A percentile compares a stretch with the other conserved stretches of the same genome.
Evolutionary conservation across 805 yeast species (phyloP).

Genomic region (Yarrowia sp.): DNA sequence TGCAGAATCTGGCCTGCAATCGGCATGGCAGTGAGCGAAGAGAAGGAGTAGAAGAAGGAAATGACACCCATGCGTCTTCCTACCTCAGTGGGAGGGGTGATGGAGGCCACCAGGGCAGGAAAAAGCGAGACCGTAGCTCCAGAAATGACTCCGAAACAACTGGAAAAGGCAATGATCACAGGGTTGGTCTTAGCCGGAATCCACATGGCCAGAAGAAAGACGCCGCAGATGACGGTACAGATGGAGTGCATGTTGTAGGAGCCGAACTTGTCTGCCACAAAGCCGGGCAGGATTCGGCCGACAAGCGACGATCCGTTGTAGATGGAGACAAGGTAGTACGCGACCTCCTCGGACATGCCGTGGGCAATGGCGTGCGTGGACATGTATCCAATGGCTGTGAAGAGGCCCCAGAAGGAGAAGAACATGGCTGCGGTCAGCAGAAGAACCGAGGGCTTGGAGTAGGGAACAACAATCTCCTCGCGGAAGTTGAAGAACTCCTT

Average conservation of each 20-base stretch:
- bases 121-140: slow-evolving; percentile 63
- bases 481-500: slow-evolving; percentile 34
- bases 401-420: slow-evolving; percentile 50
- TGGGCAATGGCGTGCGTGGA: slow-evolving; percentile 50
- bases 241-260: slow-evolving; percentile 54
- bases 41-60: slow-evolving; percentile 47
- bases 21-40: slow-evolving; percentile 42
- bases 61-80: slow-evolving; percentile 71
- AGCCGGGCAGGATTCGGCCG: slow-evolving; percentile 58
- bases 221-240: slow-evolving; percentile 46
- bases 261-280: slow-evolving; percentile 54
- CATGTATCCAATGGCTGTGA: slow-evolving; percentile 53
- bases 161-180: slow-evolving; percentile 52
- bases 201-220: slow-evolving; percentile 59
- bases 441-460: slow-evolving; percentile 29
- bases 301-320: slow-evolving; percentile 50
- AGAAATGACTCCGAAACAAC: slow-evolving; percentile 54
- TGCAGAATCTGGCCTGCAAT: slow-evolving; percentile 38
- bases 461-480: not conserved
- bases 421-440: slow-evolving; percentile 37
- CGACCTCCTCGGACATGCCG: slow-evolving; percentile 29
- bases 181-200: slow-evolving; percentile 44
- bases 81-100: slow-evolving; percentile 60
- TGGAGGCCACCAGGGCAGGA: slow-evolving; percentile 64
- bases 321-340: slow-evolving; percentile 47